Base-by-base conservation (phyloP, 2,329 filamentous ascomycete species). In the Tolypocladium amazonense region DNA sequence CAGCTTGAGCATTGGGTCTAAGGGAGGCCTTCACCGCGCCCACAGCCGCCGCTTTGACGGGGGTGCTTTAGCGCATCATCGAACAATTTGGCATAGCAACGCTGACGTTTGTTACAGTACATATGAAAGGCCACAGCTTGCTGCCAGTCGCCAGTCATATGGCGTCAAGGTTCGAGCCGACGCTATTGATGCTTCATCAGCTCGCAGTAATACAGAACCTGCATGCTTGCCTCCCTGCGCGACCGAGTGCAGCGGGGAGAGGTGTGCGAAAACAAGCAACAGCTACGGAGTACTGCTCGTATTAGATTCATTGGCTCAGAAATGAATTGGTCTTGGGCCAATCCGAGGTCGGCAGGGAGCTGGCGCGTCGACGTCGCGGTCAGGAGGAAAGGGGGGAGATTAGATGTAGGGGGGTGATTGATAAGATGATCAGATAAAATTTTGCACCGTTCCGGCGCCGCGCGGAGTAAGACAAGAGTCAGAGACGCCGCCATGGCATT, bases 371-470 rank as follows among this genome's bases (percentile, higher is more conserved):
- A 25, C 23, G 43, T 47, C n/a, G 23, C 12, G 5, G 6, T 47
- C 43, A 25, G 11, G 12, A 30, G 30, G 11, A 47, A 30, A 27
- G 12, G 35, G 18, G 38, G n/a, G 56, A 54, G 58, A 50, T 59
- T 47, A 35, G 38, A 54, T 55, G 38, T 5, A 27, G 43, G 23
- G 41, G 35, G 41, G 45, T 18, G 60, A 59, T 59, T 61, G 60
- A 61, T 61, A 59, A 61, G 60, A 61, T 61, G 54, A 61, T 61
- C 60, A 59, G 59, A 61, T 61, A 59, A 59, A 52, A 27, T 43
- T 35, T 41, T 20, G 30, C 50, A 37, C 4, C 50, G 20, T 23
- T 33, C 30, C 50, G 27, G 5, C 47, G 5, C 23, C 23, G 5
- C 15, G 15, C 47, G 18, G 27, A 7, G 23, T 45, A 27, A 41